Base-by-base conservation (phyloP, 2,329 filamentous ascomycete species). In the Stylonectria norvegica region DNA sequence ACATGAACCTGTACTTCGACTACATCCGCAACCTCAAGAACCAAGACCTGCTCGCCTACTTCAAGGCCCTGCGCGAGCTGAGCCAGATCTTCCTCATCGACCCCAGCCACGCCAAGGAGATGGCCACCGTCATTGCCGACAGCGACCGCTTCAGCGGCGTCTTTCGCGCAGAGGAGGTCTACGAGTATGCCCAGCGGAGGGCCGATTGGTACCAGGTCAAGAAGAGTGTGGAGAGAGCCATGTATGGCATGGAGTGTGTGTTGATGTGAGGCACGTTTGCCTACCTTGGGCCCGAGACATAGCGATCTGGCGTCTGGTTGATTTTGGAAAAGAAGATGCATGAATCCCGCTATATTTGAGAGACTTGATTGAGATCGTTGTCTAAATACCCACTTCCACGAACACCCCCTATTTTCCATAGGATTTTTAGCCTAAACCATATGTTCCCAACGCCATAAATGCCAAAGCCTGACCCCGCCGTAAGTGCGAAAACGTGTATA, bases 71-170 rank as follows among this genome's bases (percentile, higher is more conserved):
- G 58, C 79, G 91, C 31, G 93, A 97, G 68, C 76, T 98, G 37
- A 88, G 86, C 45, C 91, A 97, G 70, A 95, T 98, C 45, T 98
- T 95, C 64, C 75, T 98, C 36, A 94, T 98, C 47, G 89, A 91
- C 48, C 77, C 85, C 3, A 52, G 56, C 17, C 86, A 97, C 60
- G 88, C 93, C 11, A 95, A 95, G 63, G 93, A 97, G 63, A 85
- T 98, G 73, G 93, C 93, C 5, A 86, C 85, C 3, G 88, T 98
- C 40, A 96, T 98, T 60, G 90, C 93, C 0, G 93, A 98, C 60
- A 82, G 80, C 1, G 86, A 91, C 59, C 79, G 91, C 3, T 98
- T 97, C 62, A 79, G 86, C 18, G 93, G 93, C 10, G 86, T 98
- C 34, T 96, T 97, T 59, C 78, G 90, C 15, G 88, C 91, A 0